These are phyloP conservation scores for Nitzschia sp. DNA, from an alignment of 108 stramenopile genomes.

Conservation along the genomic window DNA sequence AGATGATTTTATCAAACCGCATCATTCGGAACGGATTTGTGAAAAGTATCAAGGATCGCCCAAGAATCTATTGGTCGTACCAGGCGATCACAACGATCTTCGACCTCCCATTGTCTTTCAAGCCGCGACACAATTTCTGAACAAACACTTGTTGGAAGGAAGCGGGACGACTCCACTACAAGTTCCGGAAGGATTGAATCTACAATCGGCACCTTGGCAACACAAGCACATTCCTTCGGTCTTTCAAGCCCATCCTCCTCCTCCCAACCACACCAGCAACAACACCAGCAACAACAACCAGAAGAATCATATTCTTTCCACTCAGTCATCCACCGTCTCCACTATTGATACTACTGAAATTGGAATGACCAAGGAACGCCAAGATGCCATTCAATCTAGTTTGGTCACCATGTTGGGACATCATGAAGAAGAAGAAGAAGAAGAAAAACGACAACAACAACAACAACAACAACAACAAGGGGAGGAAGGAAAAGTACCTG, in stretches of 20 bases:
- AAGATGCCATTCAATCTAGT: slow-evolving; percentile 70
- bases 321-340: background rate
- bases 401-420: slow-evolving; percentile 65
- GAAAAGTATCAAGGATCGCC: slow-evolving; percentile 80
- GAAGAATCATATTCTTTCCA: background rate
- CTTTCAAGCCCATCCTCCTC: slow-evolving; percentile 10
- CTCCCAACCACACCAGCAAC: background rate
- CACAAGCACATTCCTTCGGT: slow-evolving; percentile 6
- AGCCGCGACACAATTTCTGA: slow-evolving; percentile 81
- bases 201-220: slow-evolving; percentile 22
- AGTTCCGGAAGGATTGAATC: slow-evolving; percentile 46
- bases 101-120: slow-evolving; percentile 87
- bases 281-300: background rate
- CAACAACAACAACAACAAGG: too few species aligned
- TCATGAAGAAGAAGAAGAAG: background rate
- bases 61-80: slow-evolving; percentile 88
- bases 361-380: slow-evolving; percentile 74
- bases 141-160: slow-evolving; percentile 57
- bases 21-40: slow-evolving; percentile 70
- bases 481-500: too few species aligned
- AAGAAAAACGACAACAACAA: too few species aligned
- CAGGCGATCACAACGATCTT: slow-evolving; percentile 91
- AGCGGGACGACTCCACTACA: slow-evolving; percentile 44
- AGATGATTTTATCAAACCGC: slow-evolving; percentile 87
- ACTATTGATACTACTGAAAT: slow-evolving; percentile 33